Conservation (phyloP, 768 basidiomycete genomes). For the Pleurotus tuber-regium region DNA sequence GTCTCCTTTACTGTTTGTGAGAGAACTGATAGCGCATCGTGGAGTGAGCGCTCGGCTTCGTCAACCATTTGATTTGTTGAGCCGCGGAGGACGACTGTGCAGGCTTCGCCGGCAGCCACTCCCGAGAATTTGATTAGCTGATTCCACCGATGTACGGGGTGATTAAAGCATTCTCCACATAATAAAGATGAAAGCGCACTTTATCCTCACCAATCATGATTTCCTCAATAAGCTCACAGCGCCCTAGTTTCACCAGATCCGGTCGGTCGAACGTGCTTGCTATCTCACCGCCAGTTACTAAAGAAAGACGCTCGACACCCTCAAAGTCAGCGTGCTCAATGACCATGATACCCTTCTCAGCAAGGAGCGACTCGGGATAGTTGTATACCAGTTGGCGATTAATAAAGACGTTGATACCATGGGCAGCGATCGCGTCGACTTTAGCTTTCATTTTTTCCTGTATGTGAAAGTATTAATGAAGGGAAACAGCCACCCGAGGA, state of each 20-base stretch:
- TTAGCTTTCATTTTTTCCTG: constrained; percentile 99
- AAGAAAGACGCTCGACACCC: constrained; percentile 91
- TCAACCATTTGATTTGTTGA: constrained; percentile 99
- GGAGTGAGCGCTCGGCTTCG: constrained; percentile 95
- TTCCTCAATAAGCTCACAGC: constrained; percentile 95
- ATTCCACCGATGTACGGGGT: background rate
- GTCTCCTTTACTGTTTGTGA: constrained; percentile 99
- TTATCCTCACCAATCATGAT: constrained; percentile 99
- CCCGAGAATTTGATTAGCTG: constrained; percentile 99
- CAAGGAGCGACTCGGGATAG: constrained; percentile 94
- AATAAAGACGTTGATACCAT: constrained; percentile 96
- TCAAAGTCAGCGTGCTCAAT: constrained; percentile 99
- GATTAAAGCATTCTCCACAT: background rate
- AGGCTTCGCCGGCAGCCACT: constrained; percentile 95
- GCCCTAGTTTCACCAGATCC: constrained; percentile 88
- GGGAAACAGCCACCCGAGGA: background rate
- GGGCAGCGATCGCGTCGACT: constrained; percentile 89
- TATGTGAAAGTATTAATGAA: background rate
- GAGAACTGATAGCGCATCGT: constrained; percentile 95
- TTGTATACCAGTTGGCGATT: constrained; percentile 99
- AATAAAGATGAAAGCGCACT: constrained; percentile 40
- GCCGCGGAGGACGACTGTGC: constrained; percentile 95
- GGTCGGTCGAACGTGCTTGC: constrained; percentile 93
- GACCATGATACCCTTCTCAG: constrained; percentile 91
- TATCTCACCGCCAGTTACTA: constrained; percentile 98